These are phyloP conservation scores for Malassezia caprae DNA, from an alignment of 1,284 basidiomycete genomes.

Conservation along the genomic window DNA sequence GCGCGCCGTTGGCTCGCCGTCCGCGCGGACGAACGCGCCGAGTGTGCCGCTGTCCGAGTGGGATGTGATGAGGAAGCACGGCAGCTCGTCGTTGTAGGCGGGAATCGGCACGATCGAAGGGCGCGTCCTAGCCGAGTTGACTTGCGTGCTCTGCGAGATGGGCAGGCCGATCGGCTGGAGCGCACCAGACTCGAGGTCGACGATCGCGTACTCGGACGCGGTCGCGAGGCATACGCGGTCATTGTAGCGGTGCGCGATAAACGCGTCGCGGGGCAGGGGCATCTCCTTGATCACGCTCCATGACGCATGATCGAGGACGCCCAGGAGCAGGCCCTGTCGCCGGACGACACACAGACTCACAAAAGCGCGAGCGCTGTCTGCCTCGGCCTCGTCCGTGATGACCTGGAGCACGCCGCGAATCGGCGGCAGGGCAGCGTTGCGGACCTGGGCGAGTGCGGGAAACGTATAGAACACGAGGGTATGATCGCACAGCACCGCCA, in stretches of 20 bases:
- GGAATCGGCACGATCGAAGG: conserved; percentile 37
- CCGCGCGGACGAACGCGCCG: conserved; percentile 37
- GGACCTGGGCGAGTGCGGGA: conserved; percentile 13
- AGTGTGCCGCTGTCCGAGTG: conserved; percentile 36
- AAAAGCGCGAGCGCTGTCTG: background rate
- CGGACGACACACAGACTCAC: conserved; percentile 38
- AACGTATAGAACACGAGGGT: conserved; percentile 19
- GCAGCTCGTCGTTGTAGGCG: background rate
- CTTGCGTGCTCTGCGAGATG: conserved; percentile 37
- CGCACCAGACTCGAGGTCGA: conserved; percentile 26
- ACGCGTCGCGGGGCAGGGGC: conserved; percentile 34
- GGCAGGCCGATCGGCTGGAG: conserved; percentile 38
- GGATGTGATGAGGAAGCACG: conserved; percentile 38
- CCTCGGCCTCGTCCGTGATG: conserved; percentile 21
- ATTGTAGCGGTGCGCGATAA: conserved; percentile 33
- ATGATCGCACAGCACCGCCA: conserved; percentile 21
- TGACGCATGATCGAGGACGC: conserved; percentile 26
- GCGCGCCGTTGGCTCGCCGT: conserved; percentile 40
- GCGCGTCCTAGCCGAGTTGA: conserved; percentile 32
- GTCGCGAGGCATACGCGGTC: conserved; percentile 39
- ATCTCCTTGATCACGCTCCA: conserved; percentile 32
- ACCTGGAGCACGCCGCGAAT: conserved; percentile 20
- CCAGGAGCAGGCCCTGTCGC: conserved; percentile 32
- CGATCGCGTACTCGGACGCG: conserved; percentile 36
- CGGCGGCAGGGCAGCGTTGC: conserved; percentile 3